Percentiles rank a stretch among this genome's conserved stretches.
These are phyloP conservation scores for Puccinia sorghi DNA, from an alignment of 1,284 basidiomycete species.

Conservation along the genomic window DNA sequence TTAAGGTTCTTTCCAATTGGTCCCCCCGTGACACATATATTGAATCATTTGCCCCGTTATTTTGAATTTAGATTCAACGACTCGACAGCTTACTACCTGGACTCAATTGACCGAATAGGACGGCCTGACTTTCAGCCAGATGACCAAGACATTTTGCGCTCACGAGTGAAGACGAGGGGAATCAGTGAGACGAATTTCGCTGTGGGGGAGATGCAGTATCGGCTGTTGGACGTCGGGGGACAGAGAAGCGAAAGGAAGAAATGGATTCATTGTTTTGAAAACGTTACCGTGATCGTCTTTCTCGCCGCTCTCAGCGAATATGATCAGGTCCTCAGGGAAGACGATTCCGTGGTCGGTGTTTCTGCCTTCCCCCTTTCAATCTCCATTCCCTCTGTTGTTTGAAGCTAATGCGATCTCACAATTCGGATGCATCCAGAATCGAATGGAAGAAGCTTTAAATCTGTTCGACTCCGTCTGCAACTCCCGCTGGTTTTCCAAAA, in stretches of 20 bases:
- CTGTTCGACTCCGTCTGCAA: constrained; percentile 49
- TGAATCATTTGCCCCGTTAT: not conserved
- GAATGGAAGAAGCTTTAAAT: constrained; percentile 42
- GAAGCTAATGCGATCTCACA: not conserved
- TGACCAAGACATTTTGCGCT: constrained; percentile 67
- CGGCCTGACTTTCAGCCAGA: constrained; percentile 67
- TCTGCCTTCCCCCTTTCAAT: not conserved
- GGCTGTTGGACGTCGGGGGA: constrained; percentile 86
- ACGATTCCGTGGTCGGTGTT: constrained; percentile 34
- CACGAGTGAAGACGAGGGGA: constrained; percentile 82
- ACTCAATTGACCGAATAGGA: constrained; percentile 77
- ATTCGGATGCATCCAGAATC: constrained; percentile 15
- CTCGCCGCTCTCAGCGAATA: constrained; percentile 46
- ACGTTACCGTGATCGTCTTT: constrained; percentile 44
- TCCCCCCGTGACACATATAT: not conserved
- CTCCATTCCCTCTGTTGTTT: not conserved
- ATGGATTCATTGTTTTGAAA: constrained; percentile 50
- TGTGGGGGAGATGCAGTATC: constrained; percentile 56
- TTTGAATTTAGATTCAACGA: constrained; percentile 49
- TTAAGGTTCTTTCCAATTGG: constrained; percentile 34
- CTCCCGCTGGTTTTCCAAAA: constrained; percentile 44
- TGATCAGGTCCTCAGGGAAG: constrained; percentile 38
- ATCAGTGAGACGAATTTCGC: constrained; percentile 90
- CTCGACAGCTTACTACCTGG: constrained; percentile 65
- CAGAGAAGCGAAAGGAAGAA: constrained; percentile 86